These are phyloP conservation scores for Vitis rotundifolia DNA, from an alignment of 164 flowering plant species.

Conservation along the genomic window DNA sequence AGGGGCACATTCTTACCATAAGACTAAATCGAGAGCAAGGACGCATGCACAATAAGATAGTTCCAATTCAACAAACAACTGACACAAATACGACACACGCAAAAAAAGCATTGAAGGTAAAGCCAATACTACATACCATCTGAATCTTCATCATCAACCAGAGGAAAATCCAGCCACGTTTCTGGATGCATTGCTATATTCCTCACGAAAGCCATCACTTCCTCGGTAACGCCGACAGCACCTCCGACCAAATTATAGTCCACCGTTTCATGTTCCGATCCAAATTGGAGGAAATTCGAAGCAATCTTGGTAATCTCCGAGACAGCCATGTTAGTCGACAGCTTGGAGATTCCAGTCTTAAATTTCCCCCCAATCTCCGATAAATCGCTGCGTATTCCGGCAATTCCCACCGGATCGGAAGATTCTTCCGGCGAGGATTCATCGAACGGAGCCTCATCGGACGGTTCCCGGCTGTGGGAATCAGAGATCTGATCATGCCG, in stretches of 20 bases:
- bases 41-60: too few relatives aligned
- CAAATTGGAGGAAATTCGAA: conserved; percentile 56
- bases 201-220: conserved; percentile 54
- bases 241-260: conserved; percentile 17
- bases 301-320: conserved; percentile 73
- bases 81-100: not conserved
- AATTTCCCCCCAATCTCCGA: conserved; percentile 70
- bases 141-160: conserved; percentile 43
- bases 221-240: conserved; percentile 56
- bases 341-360: conserved; percentile 54
- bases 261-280: conserved; percentile 33
- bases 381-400: conserved; percentile 60
- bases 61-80: too few relatives aligned
- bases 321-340: conserved; percentile 48
- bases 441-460: conserved; percentile 7
- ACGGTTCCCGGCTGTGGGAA: not conserved
- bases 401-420: conserved; percentile 29
- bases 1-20: too few relatives aligned
- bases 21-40: too few relatives aligned
- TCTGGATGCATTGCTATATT: conserved; percentile 63
- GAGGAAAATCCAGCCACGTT: conserved; percentile 79
- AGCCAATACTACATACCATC: conserved; percentile 19
- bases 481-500: conserved; percentile 18
- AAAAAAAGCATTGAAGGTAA: not conserved
- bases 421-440: conserved; percentile 4